Percentiles rank a stretch among this genome's conserved stretches.
phyloP scores from a whole-genome alignment of 1,139 yeast species.

The Yamadazyma atlantica region DNA sequence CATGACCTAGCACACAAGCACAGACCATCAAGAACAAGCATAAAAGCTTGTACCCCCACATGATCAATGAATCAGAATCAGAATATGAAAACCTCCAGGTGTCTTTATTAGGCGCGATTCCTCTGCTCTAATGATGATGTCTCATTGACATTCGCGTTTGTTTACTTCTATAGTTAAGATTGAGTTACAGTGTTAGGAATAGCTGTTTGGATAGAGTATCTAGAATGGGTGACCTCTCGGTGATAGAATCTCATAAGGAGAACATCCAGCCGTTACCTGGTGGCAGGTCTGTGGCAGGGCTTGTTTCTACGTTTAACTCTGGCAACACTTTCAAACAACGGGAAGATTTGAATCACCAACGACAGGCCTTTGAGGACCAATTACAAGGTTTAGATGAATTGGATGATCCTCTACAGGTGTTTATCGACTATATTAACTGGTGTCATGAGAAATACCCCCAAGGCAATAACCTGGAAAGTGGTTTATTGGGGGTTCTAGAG shows the following conservation, averaged over 20 bases:
- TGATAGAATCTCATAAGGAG: constrained; percentile 74
- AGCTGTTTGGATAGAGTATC: too few relatives aligned
- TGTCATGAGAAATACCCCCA: constrained; percentile 64
- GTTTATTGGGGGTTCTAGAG: constrained; percentile 65
- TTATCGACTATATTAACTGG: constrained; percentile 73
- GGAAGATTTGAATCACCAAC: constrained; percentile 23
- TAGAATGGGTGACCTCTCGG: constrained; percentile 30
- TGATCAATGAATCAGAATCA: not conserved
- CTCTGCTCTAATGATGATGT: too few relatives aligned
- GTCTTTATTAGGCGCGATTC: too few relatives aligned
- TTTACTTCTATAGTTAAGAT: too few relatives aligned
- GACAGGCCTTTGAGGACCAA: constrained; percentile 44
- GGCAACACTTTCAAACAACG: constrained; percentile 16
- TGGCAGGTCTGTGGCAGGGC: constrained; percentile 68
- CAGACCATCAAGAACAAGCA: not conserved
- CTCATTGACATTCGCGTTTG: too few relatives aligned
- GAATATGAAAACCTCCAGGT: not conserved
- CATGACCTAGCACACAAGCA: not conserved
- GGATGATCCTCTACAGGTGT: constrained; percentile 83
- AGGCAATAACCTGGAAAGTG: constrained; percentile 67
- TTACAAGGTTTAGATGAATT: constrained; percentile 52
- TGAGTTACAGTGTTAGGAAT: too few relatives aligned
- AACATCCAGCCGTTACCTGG: constrained; percentile 68
- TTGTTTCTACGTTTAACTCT: constrained; percentile 45
- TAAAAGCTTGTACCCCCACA: not conserved